Base-by-base conservation (phyloP, 2,329 filamentous ascomycete species). In the Fusarium incarnatum region DNA sequence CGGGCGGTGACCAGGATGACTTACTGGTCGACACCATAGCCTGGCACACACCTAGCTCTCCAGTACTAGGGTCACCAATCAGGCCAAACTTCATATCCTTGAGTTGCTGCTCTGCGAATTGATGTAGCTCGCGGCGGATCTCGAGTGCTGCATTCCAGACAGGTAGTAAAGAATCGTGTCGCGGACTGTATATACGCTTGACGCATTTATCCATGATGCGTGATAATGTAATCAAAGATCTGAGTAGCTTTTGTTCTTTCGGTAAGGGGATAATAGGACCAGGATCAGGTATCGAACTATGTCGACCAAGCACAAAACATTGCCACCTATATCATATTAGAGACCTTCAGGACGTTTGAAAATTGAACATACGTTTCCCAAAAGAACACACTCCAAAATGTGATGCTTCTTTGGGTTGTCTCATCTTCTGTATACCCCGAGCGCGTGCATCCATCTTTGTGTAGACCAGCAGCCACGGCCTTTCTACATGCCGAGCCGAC, bases 241-340 rank as follows among this genome's bases (percentile, higher is more conserved):
- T 73, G 11, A 83, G 65, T 27, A 83, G 78, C 3, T 79, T 77
- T n/a, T 83, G 76, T n/a, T 80, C 73, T 4, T 59, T 67, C 3
- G 82, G 77, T 11, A 77, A 70, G 15, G 78, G 79, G 23, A 82
- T 80, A 2, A 72, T 74, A 12, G 79, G 70, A 12, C 82, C 81
- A 22, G 79, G 77, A 13, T 79, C 70, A 0, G 77, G 78, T 3
- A 84, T 70, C 1, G 81, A 81, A 47, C 76, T 81, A 4, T 82
- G 82, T 13, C 82, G 78, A 3, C 82, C 82, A 1, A 81, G 67
- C 18, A 81, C 80, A 52, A 83, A 82, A 53, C 81, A 83, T 30
- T 79, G 78, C 81, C 82, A 83, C 8, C 82, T 84, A 22, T 25
- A 5, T 12, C 4, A 11, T 44, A 42, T 52, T 25, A 48, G 56